Conservation (phyloP, 129 eudicot species). For the Apium graveolens region DNA sequence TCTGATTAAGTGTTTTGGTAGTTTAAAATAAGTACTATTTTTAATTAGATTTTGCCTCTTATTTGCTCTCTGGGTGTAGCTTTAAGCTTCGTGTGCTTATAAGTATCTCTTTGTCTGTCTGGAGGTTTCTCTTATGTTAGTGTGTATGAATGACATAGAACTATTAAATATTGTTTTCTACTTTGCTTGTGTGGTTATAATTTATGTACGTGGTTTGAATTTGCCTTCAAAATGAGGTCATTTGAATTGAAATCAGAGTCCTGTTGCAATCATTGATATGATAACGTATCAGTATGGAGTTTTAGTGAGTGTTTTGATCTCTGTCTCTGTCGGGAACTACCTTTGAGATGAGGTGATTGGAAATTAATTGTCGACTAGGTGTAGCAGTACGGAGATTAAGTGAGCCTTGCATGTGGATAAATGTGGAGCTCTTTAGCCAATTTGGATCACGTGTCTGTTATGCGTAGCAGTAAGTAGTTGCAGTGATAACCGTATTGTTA, state of each 20-base stretch:
- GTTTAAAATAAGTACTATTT: conserved; percentile 49
- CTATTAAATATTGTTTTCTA: neutral
- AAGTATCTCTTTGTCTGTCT: neutral
- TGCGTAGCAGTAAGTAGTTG: conserved; percentile 4
- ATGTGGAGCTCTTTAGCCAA: conserved; percentile 30
- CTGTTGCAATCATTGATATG: neutral
- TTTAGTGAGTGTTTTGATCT: neutral
- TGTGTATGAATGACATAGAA: conserved; percentile 13
- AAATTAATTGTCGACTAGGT: too few relatives aligned
- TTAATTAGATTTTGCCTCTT: conserved; percentile 35
- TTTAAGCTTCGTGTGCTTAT: conserved; percentile 1
- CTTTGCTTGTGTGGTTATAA: neutral
- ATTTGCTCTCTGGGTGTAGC: conserved; percentile 7
- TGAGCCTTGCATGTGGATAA: conserved; percentile 19
- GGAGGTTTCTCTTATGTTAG: conserved; percentile 4
- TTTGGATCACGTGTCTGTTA: conserved; percentile 44
- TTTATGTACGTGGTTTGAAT: neutral
- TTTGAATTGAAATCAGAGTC: too few relatives aligned
- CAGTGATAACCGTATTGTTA: neutral
- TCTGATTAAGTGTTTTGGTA: conserved; percentile 46
- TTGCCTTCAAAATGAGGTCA: neutral
- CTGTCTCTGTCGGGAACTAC: neutral
- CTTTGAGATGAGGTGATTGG: neutral
- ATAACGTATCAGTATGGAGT: neutral
- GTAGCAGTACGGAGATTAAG: conserved; percentile 2